Conservation (phyloP, 208 protist genomes). For the Crithidia fasciculata region DNA sequence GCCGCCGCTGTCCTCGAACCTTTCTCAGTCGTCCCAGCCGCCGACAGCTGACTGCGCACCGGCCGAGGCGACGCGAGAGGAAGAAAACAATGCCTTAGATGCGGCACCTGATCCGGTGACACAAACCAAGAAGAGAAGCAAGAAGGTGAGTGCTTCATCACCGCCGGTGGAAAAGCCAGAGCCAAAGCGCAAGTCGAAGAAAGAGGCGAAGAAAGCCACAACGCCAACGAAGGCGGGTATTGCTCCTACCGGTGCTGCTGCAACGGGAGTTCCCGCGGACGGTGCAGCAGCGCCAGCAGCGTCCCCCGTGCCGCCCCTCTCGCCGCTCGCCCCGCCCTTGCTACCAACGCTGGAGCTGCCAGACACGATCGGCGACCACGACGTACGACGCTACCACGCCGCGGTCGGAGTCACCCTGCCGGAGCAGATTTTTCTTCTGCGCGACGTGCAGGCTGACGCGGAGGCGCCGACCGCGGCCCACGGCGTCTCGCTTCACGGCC, state of each 20-base stretch:
- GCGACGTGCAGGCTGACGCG: not conserved
- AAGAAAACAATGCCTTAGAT: no score
- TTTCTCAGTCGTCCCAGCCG: no score
- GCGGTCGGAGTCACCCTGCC: constrained; percentile 35
- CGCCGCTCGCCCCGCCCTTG: not conserved
- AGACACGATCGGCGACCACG: constrained; percentile 25
- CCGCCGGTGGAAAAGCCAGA: not conserved
- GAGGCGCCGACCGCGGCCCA: not conserved
- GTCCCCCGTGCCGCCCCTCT: not conserved
- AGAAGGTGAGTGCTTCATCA: not conserved
- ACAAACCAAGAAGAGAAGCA: not conserved
- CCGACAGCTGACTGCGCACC: no score
- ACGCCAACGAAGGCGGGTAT: no score
- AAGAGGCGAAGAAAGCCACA: not conserved
- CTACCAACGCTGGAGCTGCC: not conserved
- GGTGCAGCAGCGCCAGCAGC: not conserved
- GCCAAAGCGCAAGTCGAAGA: constrained; percentile 6
- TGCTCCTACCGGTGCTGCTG: not conserved
- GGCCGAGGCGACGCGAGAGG: no score
- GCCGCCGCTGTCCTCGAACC: no score
- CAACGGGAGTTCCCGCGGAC: not conserved
- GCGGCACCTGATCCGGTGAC: no score
- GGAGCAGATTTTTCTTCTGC: constrained; percentile 36
- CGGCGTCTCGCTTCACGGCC: not conserved
- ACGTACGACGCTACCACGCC: constrained; percentile 33